Percentiles rank a stretch among this genome's conserved stretches.
Evolutionary conservation across 2,329 filamentous ascomycete genomes (phyloP).

Genomic region (Calonectria multiphialidica): DNA sequence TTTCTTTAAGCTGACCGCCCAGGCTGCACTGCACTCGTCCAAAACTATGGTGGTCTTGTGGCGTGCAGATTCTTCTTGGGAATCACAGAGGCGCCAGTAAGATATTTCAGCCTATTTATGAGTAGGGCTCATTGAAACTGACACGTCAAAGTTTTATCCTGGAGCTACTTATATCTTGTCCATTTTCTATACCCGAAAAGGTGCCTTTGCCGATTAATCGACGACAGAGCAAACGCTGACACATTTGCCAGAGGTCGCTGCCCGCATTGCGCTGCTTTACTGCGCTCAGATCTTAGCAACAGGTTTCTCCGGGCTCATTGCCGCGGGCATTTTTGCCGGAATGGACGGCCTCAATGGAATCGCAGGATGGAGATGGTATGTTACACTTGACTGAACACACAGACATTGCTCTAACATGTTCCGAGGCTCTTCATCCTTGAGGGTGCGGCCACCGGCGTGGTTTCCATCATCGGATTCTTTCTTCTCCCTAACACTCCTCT

Average conservation of each 20-base stretch:
- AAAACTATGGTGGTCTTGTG: slow-evolving; percentile 49
- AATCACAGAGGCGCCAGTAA: slow-evolving; percentile 53
- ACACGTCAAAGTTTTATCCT: slow-evolving; percentile 49
- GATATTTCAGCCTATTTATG: not conserved
- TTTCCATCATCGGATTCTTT: slow-evolving; percentile 46
- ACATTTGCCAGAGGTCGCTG: slow-evolving; percentile 68
- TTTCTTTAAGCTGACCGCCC: not conserved
- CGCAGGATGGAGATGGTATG: slow-evolving; percentile 70
- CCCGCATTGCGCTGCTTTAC: slow-evolving; percentile 69
- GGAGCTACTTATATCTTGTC: slow-evolving; percentile 52
- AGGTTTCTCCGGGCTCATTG: slow-evolving; percentile 74
- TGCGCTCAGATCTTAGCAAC: slow-evolving; percentile 76
- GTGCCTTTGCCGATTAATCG: slow-evolving; percentile 17
- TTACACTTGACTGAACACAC: accelerated
- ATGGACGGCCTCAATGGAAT: slow-evolving; percentile 61
- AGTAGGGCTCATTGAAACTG: not conserved
- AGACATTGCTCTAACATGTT: not conserved
- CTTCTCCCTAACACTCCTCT: slow-evolving; percentile 55
- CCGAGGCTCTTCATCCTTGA: slow-evolving; percentile 61
- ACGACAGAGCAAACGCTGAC: accelerated
- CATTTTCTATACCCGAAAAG: slow-evolving; percentile 49
- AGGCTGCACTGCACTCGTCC: slow-evolving; percentile 52
- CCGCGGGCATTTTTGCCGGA: slow-evolving; percentile 67
- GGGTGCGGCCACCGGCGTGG: slow-evolving; percentile 57
- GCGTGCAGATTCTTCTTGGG: slow-evolving; percentile 54